Conservation (phyloP, 2,329 filamentous ascomycete genomes). For the Nothophaeocryptopus gaeumannii region DNA sequence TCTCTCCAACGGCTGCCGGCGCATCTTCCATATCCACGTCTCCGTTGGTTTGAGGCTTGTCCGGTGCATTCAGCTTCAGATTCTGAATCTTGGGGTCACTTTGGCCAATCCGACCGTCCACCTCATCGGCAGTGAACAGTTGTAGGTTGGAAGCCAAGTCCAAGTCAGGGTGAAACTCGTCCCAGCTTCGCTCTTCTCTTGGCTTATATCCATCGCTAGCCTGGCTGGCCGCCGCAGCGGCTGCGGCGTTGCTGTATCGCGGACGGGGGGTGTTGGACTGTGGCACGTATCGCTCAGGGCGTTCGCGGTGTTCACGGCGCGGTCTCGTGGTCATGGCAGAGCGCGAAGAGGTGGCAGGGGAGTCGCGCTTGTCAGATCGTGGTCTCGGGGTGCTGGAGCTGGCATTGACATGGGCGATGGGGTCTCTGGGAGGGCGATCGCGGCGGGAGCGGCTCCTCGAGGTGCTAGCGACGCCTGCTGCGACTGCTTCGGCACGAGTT, state of each 20-base stretch:
- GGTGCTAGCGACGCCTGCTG: conserved; percentile 27
- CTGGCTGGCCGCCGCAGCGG: conserved; percentile 80
- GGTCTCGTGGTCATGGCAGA: conserved; percentile 31
- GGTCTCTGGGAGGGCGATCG: conserved; percentile 2
- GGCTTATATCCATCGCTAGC: conserved; percentile 97
- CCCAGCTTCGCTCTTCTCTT: conserved; percentile 92
- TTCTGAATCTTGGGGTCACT: conserved; percentile 46
- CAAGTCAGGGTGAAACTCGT: conserved; percentile 93
- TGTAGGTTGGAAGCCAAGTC: conserved; percentile 81
- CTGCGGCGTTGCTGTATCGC: conserved; percentile 81
- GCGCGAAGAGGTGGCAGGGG: conserved; percentile 19
- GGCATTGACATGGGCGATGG: neutral
- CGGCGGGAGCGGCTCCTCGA: conserved; percentile 4
- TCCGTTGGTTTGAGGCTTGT: conserved; percentile 21
- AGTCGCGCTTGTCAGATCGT: neutral
- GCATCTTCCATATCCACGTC: conserved; percentile 29
- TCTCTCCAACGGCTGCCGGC: neutral
- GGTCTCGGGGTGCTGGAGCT: no score
- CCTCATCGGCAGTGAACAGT: conserved; percentile 76
- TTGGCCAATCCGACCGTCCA: conserved; percentile 63
- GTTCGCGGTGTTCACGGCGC: conserved; percentile 25
- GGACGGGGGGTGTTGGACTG: conserved; percentile 54
- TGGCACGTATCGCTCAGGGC: conserved; percentile 33
- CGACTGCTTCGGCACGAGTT: conserved; percentile 42
- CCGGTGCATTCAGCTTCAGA: conserved; percentile 19